Base-by-base conservation (phyloP, 306 rosid genomes). In the Castanospermum australe region DNA sequence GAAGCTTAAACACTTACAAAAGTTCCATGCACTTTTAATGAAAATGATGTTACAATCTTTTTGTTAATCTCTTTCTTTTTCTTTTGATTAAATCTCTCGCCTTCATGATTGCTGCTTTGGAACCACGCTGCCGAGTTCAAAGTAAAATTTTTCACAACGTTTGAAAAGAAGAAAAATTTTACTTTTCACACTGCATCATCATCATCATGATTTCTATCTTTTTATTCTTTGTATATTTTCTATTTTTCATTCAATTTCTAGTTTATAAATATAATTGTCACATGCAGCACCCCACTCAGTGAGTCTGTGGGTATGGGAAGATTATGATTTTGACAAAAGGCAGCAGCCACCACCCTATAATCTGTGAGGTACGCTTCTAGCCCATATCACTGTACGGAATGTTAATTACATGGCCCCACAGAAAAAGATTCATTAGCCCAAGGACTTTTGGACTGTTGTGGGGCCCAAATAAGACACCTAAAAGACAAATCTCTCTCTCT, bases 381-480 rank as follows among this genome's bases (percentile, higher is more conserved):
- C 82, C 84, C 84, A 80, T 12, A 39, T 36, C 1, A 63, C 42
- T 45, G 76, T 86, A 86, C 83, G 81, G 86, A 68, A 33, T 7
- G 73, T 54, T 44, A 87, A 80, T 81, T 77, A 25, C 50, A 83
- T 77, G 91, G 81, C 56, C 86, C 85, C 83, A 59, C 72, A 76
- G 6, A 15, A 65, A 44, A 67, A 75, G 39, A 74, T 73, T 66
- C 77, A 81, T 45, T 28, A 76, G 80, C 83, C 90, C 85, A 84
- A 54, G 54, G 71, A 62, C 80, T 78, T 84, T 67, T 54, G 72
- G 73, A 77, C 55, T 81, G 18, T 4, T 35, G 63, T 78, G 81
- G 82, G 90, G 82, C 81, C 87, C 83, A 80, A 80, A 80, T 60
- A 69, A 64, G 84, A 88, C 87, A 85, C 44, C 75, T 76, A 81